Percentiles rank a stretch among this genome's conserved stretches.
Evolutionary conservation across 1,139 yeast species (phyloP).

Genomic region (Torulaspora globosa): DNA sequence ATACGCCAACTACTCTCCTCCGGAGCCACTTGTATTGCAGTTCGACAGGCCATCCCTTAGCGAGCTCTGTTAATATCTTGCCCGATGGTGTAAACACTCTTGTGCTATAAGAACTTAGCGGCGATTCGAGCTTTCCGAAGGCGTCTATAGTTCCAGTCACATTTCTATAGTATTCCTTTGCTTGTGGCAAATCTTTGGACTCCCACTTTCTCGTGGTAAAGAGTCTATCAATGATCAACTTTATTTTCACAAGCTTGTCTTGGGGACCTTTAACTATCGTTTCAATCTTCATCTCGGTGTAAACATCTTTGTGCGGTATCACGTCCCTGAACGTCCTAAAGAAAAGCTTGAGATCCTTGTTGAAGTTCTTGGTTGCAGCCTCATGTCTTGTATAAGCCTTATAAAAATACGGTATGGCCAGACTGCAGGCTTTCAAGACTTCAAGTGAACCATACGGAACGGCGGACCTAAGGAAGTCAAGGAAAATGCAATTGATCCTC

Average conservation of each 20-base stretch:
- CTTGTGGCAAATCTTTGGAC: constrained; percentile 35
- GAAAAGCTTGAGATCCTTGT: constrained; percentile 38
- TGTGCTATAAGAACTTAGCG: constrained; percentile 46
- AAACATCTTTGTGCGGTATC: constrained; percentile 36
- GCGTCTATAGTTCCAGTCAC: constrained; percentile 71
- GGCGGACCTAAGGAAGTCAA: constrained; percentile 70
- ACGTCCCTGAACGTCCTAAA: constrained; percentile 28
- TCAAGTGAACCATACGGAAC: constrained; percentile 66
- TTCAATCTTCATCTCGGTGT: constrained; percentile 59
- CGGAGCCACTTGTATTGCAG: constrained; percentile 85
- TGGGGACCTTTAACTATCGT: constrained; percentile 63
- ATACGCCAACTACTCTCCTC: constrained; percentile 78
- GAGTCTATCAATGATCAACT: constrained; percentile 61
- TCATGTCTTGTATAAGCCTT: constrained; percentile 91
- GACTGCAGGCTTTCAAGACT: constrained; percentile 70
- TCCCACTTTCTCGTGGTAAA: constrained; percentile 38
- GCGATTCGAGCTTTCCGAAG: constrained; percentile 56
- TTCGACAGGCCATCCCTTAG: constrained; percentile 82
- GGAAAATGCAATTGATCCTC: constrained; percentile 76
- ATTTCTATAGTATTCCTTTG: constrained; percentile 47
- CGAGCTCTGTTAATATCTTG: constrained; percentile 75
- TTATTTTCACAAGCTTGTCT: constrained; percentile 64
- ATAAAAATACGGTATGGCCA: constrained; percentile 81
- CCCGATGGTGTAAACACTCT: constrained; percentile 91
- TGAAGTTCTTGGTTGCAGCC: constrained; percentile 71